Percentiles rank a stretch among this genome's conserved stretches.
phyloP scores from a whole-genome alignment of 305 asterid genomes.

The Fraxinus angustifolia region DNA sequence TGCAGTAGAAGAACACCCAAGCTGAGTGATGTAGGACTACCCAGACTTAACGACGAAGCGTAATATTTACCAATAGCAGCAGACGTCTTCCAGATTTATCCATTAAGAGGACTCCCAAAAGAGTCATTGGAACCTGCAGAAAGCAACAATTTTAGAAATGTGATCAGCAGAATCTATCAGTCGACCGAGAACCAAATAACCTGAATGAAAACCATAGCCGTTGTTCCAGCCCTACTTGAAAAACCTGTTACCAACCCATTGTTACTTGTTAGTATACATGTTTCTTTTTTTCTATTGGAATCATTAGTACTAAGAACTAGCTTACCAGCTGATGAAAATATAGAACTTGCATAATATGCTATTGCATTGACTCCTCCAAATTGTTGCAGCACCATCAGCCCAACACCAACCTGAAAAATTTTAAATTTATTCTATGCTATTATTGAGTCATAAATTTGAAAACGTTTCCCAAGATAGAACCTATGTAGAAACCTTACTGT shows the following conservation, averaged over 20 bases:
- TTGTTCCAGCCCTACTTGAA: slow-evolving; percentile 47
- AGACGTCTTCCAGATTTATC: slow-evolving; percentile 80
- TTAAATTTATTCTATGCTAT: background rate
- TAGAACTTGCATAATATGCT: slow-evolving; percentile 79
- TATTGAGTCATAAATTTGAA: background rate
- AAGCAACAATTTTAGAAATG: background rate
- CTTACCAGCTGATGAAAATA: slow-evolving; percentile 72
- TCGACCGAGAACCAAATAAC: slow-evolving; percentile 15
- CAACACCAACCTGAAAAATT: slow-evolving; percentile 74
- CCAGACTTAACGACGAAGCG: background rate
- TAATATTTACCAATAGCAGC: slow-evolving; percentile 47
- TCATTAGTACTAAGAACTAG: background rate
- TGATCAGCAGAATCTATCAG: background rate
- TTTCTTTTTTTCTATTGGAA: background rate
- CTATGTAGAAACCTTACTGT: slow-evolving; percentile 37
- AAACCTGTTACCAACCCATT: slow-evolving; percentile 34
- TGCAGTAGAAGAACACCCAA: slow-evolving; percentile 32
- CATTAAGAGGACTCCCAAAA: slow-evolving; percentile 61
- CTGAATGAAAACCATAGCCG: slow-evolving; percentile 56
- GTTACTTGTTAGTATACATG: slow-evolving; percentile 10
- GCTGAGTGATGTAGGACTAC: slow-evolving; percentile 8
- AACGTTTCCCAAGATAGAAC: background rate
- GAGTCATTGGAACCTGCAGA: slow-evolving; percentile 63
- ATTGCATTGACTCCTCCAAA: slow-evolving; percentile 88
- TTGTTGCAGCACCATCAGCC: slow-evolving; percentile 86